Evolutionary conservation across 345 rosid species (phyloP), one percentile per base, ranked within the genome.

Genomic region (Aquilaria malaccensis): DNA sequence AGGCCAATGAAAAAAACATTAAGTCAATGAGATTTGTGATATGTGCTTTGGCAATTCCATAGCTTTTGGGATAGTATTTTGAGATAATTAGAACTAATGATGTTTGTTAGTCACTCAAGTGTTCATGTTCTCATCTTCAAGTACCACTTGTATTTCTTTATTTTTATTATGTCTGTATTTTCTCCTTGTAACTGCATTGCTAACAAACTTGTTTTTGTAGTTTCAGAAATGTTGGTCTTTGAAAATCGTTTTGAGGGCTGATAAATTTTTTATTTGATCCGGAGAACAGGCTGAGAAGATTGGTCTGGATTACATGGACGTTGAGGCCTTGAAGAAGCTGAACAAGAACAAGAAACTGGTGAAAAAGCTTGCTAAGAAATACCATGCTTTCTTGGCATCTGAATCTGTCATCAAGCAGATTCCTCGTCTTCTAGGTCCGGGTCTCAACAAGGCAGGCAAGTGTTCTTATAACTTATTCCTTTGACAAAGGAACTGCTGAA

Each of bases 371-470:
- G 95, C 95, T 12, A 87, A 87, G 86, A 84, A 83, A 60, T 87
- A 74, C 61, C 95, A 87, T 50, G 95, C 91, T 64, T 82, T 87
- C 68, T 74, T 85, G 60, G 95, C 95, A 43, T 87, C 95, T 41
- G 95, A 87, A 69, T 81, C 95, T 62, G 88, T 87, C 56, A 87
- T 87, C 51, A 87, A 87, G 77, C 94, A 87, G 83, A 84, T 87
- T 62, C 94, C 94, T 11, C 94, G 94, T 77, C 84, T 87, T 52
- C 70, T 87, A 50, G 95, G 95, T 53, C 95, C 91, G 9, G 95
- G 95, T 78, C 89, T 87, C 70, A 87, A 87, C 88, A 87, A 87
- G 71, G 95, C 95, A 77, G 95, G 95, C 86, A 81, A 79, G 90
- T 74, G 0, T 67, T 22, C 0, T 22, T 10, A 9, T 3, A 22